Evolutionary conservation across 1,284 basidiomycete genomes (phyloP), one percentile per base, ranked within the genome.

Genomic region (Paramarasmius palmivorus): DNA sequence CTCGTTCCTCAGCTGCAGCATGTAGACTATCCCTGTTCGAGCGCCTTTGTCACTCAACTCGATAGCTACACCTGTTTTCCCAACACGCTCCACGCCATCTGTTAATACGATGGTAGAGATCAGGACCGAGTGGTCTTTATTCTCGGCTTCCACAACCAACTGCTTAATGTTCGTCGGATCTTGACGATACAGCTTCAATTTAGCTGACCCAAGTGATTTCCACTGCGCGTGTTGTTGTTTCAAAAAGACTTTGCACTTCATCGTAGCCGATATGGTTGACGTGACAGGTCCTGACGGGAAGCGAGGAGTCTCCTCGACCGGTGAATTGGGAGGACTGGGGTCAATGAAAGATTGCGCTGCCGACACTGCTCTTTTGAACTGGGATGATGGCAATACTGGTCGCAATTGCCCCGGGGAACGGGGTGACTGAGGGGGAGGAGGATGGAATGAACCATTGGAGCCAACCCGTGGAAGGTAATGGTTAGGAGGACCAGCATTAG

Each of bases 201-300:
- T 87, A 5, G 92, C 94, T 10, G 88, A 78, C 1, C 97, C 97
- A 37, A 99, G 77, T 2, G 92, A 87, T 75, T 98, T 99, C 97
- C 97, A 99, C 69, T 98, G 93, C 22, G 89, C 88, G 67, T 98
- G 95, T 37, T 92, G 86, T 65, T 97, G 94, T 69, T 99, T 91
- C 52, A 97, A 75, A 76, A 98, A 99, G 32, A 98, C 88, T 72
- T 99, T 98, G 83, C 96, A 98, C 69, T 96, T 95, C 92, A 97
- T 98, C 65, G 93, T 86, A n/a, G 92, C 93, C 3, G 90, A 84
- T 48, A 98, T 76, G 10, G 82, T 76, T 6, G 90, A 84, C 19
- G 83, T 86, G 25, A 88, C 80, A 1, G 92, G 92, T 1, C 88
- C 92, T 15, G 77, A 69, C 1, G 79, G 72, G 20, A 68, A 56